Base-by-base conservation (phyloP, 2,329 filamentous ascomycete genomes). In the Dactylellina haptotyla region DNA sequence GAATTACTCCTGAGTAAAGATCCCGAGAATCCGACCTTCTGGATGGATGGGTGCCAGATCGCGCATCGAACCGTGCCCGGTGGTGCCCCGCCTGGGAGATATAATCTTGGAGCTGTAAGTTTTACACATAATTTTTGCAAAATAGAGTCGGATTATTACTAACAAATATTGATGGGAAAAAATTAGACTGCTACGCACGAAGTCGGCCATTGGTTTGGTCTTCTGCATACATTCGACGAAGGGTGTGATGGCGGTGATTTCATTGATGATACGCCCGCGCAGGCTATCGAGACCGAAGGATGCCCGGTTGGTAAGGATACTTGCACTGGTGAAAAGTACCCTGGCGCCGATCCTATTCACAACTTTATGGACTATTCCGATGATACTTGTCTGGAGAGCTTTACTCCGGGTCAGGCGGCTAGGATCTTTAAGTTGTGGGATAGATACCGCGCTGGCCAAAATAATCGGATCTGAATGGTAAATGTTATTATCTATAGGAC, bases 121-220 rank as follows among this genome's bases (percentile, higher is more conserved):
- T 9, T 34, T 3, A n/a, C n/a, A n/a, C n/a, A n/a, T n/a, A n/a
- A n/a, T n/a, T n/a, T n/a, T n/a, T n/a, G n/a, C n/a, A n/a, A n/a
- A n/a, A n/a, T n/a, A n/a, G n/a, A 46, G 43, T 20, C 6, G 4
- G 23, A 25, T 48, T 48, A 48, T 20, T 45, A n/a, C 16, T 12
- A 50, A 6, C 4, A 50, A 5, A 28, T 28, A 28, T 26, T n/a
- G 28, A 50, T 28, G 12, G 2, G 2, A 50, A 26, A 20, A 12
- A 26, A 1, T 18, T 3, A 72, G 54, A 72, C 66, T 32, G 58
- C 58, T 39, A 64, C 58, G 26, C 66, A 72, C 50, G 66, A 84
- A 78, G 78, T 82, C 39, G 83, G 83, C n/a, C 83, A 84, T 80
- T 85, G 83, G 83, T 78, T 84, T 59, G 82, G 83, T 54, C 80